Evolutionary conservation across 345 rosid species (phyloP), one percentile per base, ranked within the genome.

Genomic region (Hibiscus tridactylites): DNA sequence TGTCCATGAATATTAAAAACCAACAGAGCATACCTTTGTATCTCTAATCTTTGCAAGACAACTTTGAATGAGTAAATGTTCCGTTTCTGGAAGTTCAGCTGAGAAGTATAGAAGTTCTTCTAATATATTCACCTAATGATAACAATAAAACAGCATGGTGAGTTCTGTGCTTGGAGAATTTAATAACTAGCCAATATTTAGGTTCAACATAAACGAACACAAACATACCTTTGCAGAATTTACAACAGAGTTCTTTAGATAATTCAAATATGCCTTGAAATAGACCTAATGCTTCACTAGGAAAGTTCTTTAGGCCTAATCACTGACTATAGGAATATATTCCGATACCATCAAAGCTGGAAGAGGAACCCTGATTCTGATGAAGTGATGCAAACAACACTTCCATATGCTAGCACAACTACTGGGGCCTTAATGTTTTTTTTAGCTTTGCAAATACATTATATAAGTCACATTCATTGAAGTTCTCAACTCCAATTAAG

Each of bases 21-120:
- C 68, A 74, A 75, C 66, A 57, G 42, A 13, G 46, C 71, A 26
- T 83, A 92, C 98, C 96, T 85, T 85, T 69, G 85, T 77, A 71
- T 90, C 92, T 82, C 86, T 90, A 73, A 88, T 89, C 80, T 80
- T 94, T 71, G 86, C 85, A 80, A 88, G 85, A 77, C 84, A 84
- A 70, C 81, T 84, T 84, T 86, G 84, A 73, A 86, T 65, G 15
- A 79, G 80, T 78, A 63, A 77, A 76, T 75, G 81, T 75, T 88
- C 96, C 67, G 75, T 71, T 81, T 72, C 78, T 68, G 71, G 79
- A 79, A 79, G 76, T 80, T 75, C 53, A 76, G 78, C 61, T 72
- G 88, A 79, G 75, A 81, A 81, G 80, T 77, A 87, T 61, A 94
- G 86, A 75, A 88, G 76, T 76, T 94, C 98, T 79, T 94, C 97